Percentiles rank a stretch among this genome's conserved stretches.
Evolutionary conservation across 345 rosid genomes (phyloP).

Genomic region (Pugionium dolabratum): DNA sequence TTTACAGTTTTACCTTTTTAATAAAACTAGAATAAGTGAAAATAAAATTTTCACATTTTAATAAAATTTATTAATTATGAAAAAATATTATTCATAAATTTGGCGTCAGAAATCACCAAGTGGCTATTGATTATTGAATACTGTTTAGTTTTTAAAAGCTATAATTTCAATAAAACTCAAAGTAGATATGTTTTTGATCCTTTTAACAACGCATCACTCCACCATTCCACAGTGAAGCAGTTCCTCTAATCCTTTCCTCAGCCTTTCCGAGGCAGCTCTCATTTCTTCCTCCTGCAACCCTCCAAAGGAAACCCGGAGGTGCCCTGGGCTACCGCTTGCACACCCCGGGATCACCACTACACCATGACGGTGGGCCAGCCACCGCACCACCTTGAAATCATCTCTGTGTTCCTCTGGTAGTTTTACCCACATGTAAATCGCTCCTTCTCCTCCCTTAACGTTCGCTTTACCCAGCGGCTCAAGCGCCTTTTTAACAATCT

Average conservation of each 20-base stretch:
- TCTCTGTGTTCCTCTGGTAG: constrained; percentile 57
- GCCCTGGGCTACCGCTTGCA: constrained; percentile 71
- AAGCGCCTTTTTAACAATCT: constrained; percentile 72
- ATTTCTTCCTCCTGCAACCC: constrained; percentile 68
- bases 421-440: constrained; percentile 89
- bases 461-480: constrained; percentile 73
- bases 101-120: too few relatives aligned
- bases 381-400: constrained; percentile 66
- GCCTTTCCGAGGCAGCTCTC: constrained; percentile 66
- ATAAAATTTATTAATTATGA: too few relatives aligned
- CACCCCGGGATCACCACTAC: constrained; percentile 83
- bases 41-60: too few relatives aligned
- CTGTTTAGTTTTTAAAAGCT: background rate
- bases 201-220: constrained; percentile 17
- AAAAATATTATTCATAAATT: too few relatives aligned
- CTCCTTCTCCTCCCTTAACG: constrained; percentile 93
- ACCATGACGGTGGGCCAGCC: constrained; percentile 84
- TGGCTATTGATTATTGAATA: too few relatives aligned
- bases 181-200: background rate
- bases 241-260: constrained; percentile 74
- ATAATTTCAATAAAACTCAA: constrained; percentile 16
- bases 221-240: constrained; percentile 61
- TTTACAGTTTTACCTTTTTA: too few relatives aligned
- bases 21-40: too few relatives aligned
- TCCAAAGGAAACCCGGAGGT: constrained; percentile 78